Conservation (phyloP, 1,139 yeast species). For the Saccharomyces hybrid region DNA sequence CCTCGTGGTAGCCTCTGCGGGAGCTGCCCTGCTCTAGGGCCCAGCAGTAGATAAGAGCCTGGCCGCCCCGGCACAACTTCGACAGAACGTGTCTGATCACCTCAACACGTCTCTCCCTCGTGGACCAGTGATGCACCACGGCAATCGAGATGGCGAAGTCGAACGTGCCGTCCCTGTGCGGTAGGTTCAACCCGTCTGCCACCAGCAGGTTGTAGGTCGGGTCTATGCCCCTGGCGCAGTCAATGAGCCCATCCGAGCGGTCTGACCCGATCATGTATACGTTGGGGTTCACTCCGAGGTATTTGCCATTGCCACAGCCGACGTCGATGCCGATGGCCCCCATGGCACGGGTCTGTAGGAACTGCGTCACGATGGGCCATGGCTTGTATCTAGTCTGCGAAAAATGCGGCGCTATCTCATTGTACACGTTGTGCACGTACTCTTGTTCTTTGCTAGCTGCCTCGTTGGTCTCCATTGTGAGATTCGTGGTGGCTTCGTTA, state of each 20-base stretch:
- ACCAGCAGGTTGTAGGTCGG: conserved; percentile 45
- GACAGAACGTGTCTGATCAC: conserved; percentile 66
- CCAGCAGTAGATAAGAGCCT: conserved; percentile 85
- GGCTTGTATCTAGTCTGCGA: conserved; percentile 93
- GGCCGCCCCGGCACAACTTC: conserved; percentile 53
- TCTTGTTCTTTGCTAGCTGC: conserved; percentile 61
- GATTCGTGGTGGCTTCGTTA: neutral
- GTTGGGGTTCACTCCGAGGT: conserved; percentile 61
- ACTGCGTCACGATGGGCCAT: conserved; percentile 92
- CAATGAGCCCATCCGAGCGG: conserved; percentile 65
- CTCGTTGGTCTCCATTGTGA: conserved; percentile 3
- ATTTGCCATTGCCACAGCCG: conserved; percentile 97
- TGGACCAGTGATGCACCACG: conserved; percentile 92
- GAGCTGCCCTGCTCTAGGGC: conserved; percentile 87
- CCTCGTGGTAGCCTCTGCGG: conserved; percentile 79
- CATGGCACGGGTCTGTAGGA: conserved; percentile 38
- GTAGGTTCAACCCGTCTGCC: conserved; percentile 70
- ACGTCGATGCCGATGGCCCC: conserved; percentile 61
- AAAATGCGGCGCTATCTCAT: conserved; percentile 86
- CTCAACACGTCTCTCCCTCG: conserved; percentile 63
- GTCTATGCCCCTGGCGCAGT: conserved; percentile 55
- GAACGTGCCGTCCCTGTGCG: conserved; percentile 52
- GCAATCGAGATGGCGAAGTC: conserved; percentile 96
- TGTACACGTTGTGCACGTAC: conserved; percentile 83
- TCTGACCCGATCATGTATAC: conserved; percentile 76